phyloP scores from a whole-genome alignment of 2,329 filamentous ascomycete species.

The Ascocoryne sarcoides region DNA sequence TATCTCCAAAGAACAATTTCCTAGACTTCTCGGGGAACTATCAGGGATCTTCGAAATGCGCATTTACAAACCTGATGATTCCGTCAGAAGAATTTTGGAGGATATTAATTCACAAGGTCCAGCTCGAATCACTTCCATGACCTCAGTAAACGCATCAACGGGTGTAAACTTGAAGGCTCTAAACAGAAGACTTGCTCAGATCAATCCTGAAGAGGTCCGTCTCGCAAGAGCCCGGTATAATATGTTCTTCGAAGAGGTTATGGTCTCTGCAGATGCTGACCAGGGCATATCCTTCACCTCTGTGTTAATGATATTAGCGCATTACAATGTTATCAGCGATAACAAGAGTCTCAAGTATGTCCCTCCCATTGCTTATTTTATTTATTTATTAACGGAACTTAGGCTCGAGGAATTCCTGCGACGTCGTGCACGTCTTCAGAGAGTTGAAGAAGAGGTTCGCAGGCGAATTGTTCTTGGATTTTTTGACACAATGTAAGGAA shows the following conservation, averaged over 20 bases:
- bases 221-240: constrained; percentile 73
- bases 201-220: constrained; percentile 70
- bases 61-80: constrained; percentile 87
- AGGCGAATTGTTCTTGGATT: constrained; percentile 87
- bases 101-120: constrained; percentile 48
- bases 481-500: constrained; percentile 73
- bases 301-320: constrained; percentile 88
- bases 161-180: constrained; percentile 66
- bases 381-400: constrained; percentile 23
- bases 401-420: constrained; percentile 91
- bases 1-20: constrained; percentile 84
- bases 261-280: constrained; percentile 85
- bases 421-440: constrained; percentile 79
- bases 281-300: constrained; percentile 85
- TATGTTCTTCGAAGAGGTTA: constrained; percentile 92
- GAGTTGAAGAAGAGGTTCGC: constrained; percentile 89
- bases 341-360: constrained; percentile 80
- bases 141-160: constrained; percentile 41
- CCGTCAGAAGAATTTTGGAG: constrained; percentile 77
- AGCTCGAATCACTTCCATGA: constrained; percentile 38
- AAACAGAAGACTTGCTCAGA: constrained; percentile 59
- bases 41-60: constrained; percentile 96
- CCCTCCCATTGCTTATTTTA: background rate
- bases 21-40: constrained; percentile 79
- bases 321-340: constrained; percentile 98